These are phyloP conservation scores for Metschnikowia amazonensis DNA, from an alignment of 805 yeast genomes.

Conservation along the genomic window DNA sequence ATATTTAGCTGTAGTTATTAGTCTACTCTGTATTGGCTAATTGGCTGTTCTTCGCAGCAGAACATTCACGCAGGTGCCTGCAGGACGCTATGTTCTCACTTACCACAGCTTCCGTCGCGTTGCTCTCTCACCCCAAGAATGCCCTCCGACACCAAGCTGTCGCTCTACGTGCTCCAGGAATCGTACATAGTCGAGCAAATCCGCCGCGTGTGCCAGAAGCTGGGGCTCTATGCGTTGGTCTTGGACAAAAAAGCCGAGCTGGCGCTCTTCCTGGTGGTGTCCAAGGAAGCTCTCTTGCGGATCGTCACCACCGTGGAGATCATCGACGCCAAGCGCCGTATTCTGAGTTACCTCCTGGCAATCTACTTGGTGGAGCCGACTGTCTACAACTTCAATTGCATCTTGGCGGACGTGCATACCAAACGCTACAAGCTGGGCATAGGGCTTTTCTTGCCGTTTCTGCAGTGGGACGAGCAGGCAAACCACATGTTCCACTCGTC, in stretches of 20 bases:
- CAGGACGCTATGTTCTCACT: not conserved
- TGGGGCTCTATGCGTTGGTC: conserved; percentile 40
- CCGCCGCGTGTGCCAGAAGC: conserved; percentile 27
- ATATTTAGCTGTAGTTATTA: too few species aligned
- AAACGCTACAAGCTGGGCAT: conserved; percentile 74
- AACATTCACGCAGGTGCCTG: not conserved
- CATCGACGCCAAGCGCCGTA: conserved; percentile 58
- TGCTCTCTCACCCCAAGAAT: not conserved
- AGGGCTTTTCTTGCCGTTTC: conserved; percentile 63
- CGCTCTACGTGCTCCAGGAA: conserved; percentile 17
- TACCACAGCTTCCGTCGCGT: not conserved
- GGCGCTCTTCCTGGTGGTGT: conserved; percentile 45
- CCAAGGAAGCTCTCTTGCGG: conserved; percentile 46
- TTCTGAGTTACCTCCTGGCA: conserved; percentile 68
- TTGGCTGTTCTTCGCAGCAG: not conserved
- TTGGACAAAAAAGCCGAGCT: conserved; percentile 54
- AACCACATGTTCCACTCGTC: conserved; percentile 19
- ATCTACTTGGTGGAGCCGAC: conserved; percentile 75
- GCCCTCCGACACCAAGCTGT: conserved; percentile 12
- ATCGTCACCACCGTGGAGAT: conserved; percentile 61
- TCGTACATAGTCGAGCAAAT: conserved; percentile 22
- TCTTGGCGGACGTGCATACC: conserved; percentile 69
- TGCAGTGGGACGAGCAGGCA: conserved; percentile 24
- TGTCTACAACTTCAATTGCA: conserved; percentile 65
- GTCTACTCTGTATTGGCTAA: too few species aligned